These are phyloP conservation scores for Fomitopsis palustris DNA, from an alignment of 1,284 basidiomycete species.

Conservation along the genomic window DNA sequence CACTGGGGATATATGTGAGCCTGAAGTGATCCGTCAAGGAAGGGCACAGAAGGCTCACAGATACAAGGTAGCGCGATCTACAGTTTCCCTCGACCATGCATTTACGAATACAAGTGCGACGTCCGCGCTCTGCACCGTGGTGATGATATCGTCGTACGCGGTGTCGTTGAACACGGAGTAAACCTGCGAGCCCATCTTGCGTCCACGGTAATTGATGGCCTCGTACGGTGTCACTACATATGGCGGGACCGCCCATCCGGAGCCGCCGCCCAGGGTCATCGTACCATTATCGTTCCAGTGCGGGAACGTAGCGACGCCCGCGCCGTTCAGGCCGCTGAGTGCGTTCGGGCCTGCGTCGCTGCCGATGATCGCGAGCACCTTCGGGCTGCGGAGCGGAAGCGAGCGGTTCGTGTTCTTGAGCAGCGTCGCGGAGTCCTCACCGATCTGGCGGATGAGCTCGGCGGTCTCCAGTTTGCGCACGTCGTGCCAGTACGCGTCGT, in stretches of 20 bases:
- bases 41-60: neutral
- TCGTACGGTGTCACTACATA: slow-evolving; percentile 42
- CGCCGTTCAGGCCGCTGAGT: slow-evolving; percentile 19
- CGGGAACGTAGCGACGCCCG: slow-evolving; percentile 32
- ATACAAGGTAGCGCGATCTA: slow-evolving; percentile 37
- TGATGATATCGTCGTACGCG: neutral
- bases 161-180: slow-evolving; percentile 3
- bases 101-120: slow-evolving; percentile 59
- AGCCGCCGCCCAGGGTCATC: slow-evolving; percentile 61
- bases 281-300: slow-evolving; percentile 50
- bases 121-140: slow-evolving; percentile 19
- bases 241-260: slow-evolving; percentile 44
- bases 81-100: slow-evolving; percentile 47
- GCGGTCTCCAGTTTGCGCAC: slow-evolving; percentile 32
- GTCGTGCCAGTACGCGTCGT: slow-evolving; percentile 20
- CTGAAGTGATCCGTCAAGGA: no score
- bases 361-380: neutral
- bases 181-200: slow-evolving; percentile 32
- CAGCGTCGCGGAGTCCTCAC: slow-evolving; percentile 53
- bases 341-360: slow-evolving; percentile 31
- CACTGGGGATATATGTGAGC: slow-evolving; percentile 25
- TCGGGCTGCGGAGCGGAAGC: slow-evolving; percentile 46
- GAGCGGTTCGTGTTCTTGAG: slow-evolving; percentile 55
- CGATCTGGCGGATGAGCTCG: slow-evolving; percentile 33
- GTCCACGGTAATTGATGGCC: slow-evolving; percentile 38